Percentiles rank a stretch among this genome's conserved stretches.
phyloP scores from a whole-genome alignment of 2,329 filamentous ascomycete species.

The Pseudonectria foliicola region DNA sequence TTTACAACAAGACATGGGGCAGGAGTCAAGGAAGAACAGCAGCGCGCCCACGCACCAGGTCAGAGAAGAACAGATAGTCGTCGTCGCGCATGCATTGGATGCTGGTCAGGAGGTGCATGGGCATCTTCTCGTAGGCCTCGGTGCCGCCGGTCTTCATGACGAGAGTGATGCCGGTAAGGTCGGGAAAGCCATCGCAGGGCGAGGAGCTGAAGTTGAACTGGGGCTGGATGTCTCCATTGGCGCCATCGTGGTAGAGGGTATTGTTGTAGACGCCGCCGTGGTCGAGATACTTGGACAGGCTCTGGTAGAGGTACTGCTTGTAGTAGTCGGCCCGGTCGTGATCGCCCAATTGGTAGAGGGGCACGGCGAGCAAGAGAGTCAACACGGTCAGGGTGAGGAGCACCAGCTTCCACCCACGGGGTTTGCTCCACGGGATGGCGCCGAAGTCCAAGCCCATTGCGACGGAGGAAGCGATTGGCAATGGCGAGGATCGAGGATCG shows the following conservation, averaged over 20 bases:
- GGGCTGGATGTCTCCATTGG: conserved; percentile 25
- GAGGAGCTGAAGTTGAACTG: conserved; percentile 30
- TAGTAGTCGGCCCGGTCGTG: conserved; percentile 17
- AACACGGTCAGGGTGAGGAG: conserved; percentile 20
- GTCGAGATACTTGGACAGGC: conserved; percentile 24
- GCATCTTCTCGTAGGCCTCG: conserved; percentile 46
- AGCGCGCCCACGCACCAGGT: conserved; percentile 39
- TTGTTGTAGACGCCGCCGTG: conserved; percentile 30
- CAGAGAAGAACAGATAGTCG: conserved; percentile 50
- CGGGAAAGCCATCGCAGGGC: conserved; percentile 36
- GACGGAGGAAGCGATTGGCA: conserved; percentile 1
- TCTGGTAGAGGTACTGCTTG: conserved; percentile 22
- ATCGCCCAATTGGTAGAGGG: conserved; percentile 25
- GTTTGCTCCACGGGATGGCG: conserved; percentile 19
- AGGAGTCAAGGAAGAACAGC: too few relatives aligned
- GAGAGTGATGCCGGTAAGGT: conserved; percentile 38
- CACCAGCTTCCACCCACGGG: conserved; percentile 22
- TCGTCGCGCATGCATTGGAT: conserved; percentile 41
- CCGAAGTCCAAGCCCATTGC: conserved; percentile 18
- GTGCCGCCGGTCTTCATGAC: conserved; percentile 55
- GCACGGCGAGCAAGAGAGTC: conserved; percentile 22
- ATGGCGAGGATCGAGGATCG: conserved; percentile 6
- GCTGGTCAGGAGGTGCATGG: conserved; percentile 48
- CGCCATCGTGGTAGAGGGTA: conserved; percentile 31
- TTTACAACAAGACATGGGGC: too few relatives aligned